These are phyloP conservation scores for Chalaropsis ovoidea DNA, from an alignment of 2,329 filamentous ascomycete genomes.

Conservation along the genomic window DNA sequence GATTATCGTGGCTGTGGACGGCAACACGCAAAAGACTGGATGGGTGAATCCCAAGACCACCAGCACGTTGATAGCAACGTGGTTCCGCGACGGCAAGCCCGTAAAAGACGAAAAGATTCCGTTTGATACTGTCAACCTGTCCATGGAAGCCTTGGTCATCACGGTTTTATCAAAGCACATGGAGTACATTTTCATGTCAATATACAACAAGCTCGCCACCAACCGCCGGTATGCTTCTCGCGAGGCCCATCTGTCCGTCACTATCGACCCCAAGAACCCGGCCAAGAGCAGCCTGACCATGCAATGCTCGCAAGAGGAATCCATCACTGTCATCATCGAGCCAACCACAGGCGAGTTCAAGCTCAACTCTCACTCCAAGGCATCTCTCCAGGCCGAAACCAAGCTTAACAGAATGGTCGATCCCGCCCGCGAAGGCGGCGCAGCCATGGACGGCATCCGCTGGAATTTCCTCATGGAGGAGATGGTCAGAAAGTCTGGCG, in stretches of 20 bases:
- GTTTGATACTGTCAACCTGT: slow-evolving; percentile 58
- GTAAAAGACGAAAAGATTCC: slow-evolving; percentile 56
- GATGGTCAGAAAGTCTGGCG: slow-evolving; percentile 49
- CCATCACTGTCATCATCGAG: slow-evolving; percentile 51
- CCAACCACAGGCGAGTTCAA: slow-evolving; percentile 67
- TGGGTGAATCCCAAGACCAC: slow-evolving; percentile 37
- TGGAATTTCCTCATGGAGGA: slow-evolving; percentile 52
- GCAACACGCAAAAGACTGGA: slow-evolving; percentile 44
- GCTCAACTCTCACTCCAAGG: slow-evolving; percentile 53
- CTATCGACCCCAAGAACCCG: slow-evolving; percentile 51
- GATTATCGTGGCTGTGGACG: slow-evolving; percentile 76
- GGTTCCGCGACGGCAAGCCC: slow-evolving; percentile 76
- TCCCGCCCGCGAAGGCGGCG: slow-evolving; percentile 47
- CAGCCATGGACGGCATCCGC: slow-evolving; percentile 51
- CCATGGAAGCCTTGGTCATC: slow-evolving; percentile 62
- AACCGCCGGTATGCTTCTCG: slow-evolving; percentile 52
- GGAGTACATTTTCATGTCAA: slow-evolving; percentile 57
- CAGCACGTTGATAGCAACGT: slow-evolving; percentile 56
- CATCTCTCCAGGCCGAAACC: slow-evolving; percentile 49
- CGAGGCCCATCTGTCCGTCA: slow-evolving; percentile 49
- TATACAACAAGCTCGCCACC: slow-evolving; percentile 50
- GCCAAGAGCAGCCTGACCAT: slow-evolving; percentile 57
- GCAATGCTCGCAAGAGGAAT: slow-evolving; percentile 41
- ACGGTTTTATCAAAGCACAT: slow-evolving; percentile 66
- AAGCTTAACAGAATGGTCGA: slow-evolving; percentile 53